phyloP scores from a whole-genome alignment of 495 filamentous ascomycete genomes.

The Tirmania nivea region DNA sequence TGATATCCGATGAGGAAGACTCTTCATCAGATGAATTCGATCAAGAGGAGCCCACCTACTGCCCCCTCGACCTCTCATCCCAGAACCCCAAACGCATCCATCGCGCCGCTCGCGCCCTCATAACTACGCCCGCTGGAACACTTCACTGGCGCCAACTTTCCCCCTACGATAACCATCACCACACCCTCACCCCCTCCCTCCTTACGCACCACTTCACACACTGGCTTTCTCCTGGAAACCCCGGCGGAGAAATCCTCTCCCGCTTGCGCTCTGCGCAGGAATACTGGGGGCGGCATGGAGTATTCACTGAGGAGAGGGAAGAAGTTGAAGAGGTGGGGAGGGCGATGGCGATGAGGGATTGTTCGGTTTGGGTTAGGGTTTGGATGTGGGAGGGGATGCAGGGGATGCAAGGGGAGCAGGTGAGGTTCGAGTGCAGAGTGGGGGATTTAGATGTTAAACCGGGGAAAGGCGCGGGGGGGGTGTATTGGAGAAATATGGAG shows the following conservation, averaged over 20 bases:
- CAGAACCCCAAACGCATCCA: not conserved
- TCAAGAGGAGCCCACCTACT: not conserved
- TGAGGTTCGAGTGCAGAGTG: conserved; percentile 21
- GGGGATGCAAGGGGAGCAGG: conserved; percentile 3
- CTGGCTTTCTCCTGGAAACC: no score
- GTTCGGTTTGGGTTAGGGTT: conserved; percentile 42
- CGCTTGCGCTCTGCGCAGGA: no score
- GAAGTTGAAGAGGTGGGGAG: conserved; percentile 15
- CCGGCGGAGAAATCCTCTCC: no score
- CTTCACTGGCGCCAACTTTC: no score
- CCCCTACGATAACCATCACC: not conserved
- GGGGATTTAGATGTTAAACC: conserved; percentile 48
- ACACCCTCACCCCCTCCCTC: not conserved
- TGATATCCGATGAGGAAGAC: conserved; percentile 8
- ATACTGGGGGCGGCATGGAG: no score
- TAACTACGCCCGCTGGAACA: not conserved
- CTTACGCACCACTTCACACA: no score
- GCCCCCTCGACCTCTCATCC: no score
- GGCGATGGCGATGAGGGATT: conserved; percentile 49
- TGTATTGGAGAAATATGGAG: conserved; percentile 40
- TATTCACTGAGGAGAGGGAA: no score
- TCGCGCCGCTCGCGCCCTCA: not conserved
- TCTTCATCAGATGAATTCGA: not conserved
- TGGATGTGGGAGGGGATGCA: no score
- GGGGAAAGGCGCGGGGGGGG: conserved; percentile 31